Evolutionary conservation across 257 asterid genomes (phyloP), one percentile per base, ranked within the genome.

Genomic region (Gentiana dahurica): DNA sequence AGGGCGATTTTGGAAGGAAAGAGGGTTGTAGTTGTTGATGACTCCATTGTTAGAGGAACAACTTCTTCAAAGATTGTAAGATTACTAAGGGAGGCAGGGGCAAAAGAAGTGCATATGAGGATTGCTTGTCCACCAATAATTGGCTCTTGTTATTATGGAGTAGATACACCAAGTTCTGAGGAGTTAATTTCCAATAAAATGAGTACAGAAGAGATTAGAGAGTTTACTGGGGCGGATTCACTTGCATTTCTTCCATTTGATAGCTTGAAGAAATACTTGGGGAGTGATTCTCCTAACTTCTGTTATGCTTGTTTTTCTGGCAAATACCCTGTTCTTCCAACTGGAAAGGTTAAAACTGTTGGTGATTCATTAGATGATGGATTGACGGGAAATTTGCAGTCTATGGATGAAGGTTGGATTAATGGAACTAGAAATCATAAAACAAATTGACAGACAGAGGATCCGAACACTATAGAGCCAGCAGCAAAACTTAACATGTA

Each of bases 101-200:
- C 94, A 0, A 81, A 81, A 53, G 95, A 86, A 62, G 86, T 83
- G 44, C 95, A 86, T 36, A 79, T 86, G 95, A 77, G 98, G 60
- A 87, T 91, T 3, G 97, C 97, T 0, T 82, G 95, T 69, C 98
- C 98, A 3, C 97, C 97, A 0, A 77, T 86, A 5, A 79, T 86
- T 9, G 83, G 72, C 0, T 78, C 94, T 48, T 84, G 94, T 44
- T 85, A 79, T 34, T 85, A 85, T 57, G 94, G 90, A 1, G 90
- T 85, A 3, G 95, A 85, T 24, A 85, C 94, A 5, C 90, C 94
- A 4, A 77, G 83, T 49, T 3, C 88, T 0, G 84, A 75, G 38
- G 95, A 86, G 67, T 60, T 89, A 83, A 89, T 89, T 34, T 84
- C 97, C 34, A 83, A 86, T 36, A 65, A 81, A 65, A 84, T 89